Conservation (phyloP, 1,284 basidiomycete species). For the Sporisorium scitamineum region DNA sequence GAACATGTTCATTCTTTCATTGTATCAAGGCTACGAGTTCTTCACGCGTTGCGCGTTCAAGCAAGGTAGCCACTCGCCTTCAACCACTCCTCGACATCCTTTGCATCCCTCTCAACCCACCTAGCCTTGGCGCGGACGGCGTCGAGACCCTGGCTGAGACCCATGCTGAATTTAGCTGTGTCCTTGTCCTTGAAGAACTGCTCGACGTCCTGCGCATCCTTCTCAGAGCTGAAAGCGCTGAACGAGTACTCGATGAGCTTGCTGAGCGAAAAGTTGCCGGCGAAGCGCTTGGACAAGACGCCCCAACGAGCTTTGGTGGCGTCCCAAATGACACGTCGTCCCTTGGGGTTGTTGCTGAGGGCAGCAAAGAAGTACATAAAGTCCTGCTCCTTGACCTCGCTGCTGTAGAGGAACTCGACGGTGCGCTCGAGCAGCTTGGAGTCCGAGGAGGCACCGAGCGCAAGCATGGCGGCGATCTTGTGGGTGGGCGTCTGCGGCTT, state of each 20-base stretch:
- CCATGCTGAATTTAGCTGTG: constrained; percentile 72
- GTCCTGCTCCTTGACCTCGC: constrained; percentile 70
- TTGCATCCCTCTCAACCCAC: constrained; percentile 75
- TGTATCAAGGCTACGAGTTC: not conserved
- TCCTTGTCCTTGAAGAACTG: constrained; percentile 73
- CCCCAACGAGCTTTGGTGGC: constrained; percentile 67
- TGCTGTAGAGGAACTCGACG: constrained; percentile 61
- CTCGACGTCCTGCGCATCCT: constrained; percentile 78
- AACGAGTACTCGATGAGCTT: constrained; percentile 73
- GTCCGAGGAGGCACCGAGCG: constrained; percentile 65
- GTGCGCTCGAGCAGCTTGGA: constrained; percentile 66
- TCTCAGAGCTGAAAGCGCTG: constrained; percentile 75
- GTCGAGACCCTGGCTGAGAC: constrained; percentile 78
- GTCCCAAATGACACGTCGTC: constrained; percentile 68
- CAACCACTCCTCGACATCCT: constrained; percentile 75
- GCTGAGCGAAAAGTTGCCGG: constrained; percentile 64
- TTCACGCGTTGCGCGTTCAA: not conserved
- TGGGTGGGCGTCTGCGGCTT: constrained; percentile 73
- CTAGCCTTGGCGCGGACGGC: constrained; percentile 75
- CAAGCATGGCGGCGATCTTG: constrained; percentile 69
- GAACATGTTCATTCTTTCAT: not conserved
- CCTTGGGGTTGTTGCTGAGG: constrained; percentile 63
- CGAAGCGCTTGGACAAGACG: constrained; percentile 75
- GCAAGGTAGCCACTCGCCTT: constrained; percentile 68
- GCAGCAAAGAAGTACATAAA: constrained; percentile 67